Conservation (phyloP, 257 asterid genomes). For the Przewalskia tangutica region DNA sequence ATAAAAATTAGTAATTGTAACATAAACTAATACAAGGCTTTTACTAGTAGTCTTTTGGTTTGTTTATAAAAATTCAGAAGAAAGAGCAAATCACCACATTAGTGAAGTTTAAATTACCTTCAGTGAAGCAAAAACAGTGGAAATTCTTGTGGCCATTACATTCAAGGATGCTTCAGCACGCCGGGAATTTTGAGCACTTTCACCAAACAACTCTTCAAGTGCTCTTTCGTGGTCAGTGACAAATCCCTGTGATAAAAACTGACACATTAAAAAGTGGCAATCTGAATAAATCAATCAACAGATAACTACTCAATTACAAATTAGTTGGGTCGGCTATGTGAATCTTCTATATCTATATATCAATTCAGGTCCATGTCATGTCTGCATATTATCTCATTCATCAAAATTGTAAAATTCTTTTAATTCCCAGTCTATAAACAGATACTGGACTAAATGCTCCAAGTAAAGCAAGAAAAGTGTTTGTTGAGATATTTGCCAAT, state of each 20-base stretch:
- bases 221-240: conserved; percentile 92
- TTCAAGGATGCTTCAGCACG: conserved; percentile 53
- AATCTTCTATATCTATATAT: background rate
- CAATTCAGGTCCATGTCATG: background rate
- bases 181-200: conserved; percentile 48
- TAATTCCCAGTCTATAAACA: background rate
- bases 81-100: conserved; percentile 2
- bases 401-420: background rate
- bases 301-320: background rate
- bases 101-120: conserved; percentile 45
- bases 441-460: background rate
- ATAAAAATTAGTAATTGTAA: background rate
- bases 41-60: background rate
- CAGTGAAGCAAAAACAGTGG: conserved; percentile 93
- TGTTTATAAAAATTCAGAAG: background rate
- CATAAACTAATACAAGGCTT: background rate
- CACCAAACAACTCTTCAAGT: conserved; percentile 77
- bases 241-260: conserved; percentile 47
- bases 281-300: background rate
- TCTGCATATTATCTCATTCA: background rate
- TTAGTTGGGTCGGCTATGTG: background rate
- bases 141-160: conserved; percentile 68
- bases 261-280: background rate
- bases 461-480: background rate
- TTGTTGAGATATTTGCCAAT: background rate